phyloP scores from a whole-genome alignment of 2,329 filamentous ascomycete species.

The Arthrinium phaeospermum region DNA sequence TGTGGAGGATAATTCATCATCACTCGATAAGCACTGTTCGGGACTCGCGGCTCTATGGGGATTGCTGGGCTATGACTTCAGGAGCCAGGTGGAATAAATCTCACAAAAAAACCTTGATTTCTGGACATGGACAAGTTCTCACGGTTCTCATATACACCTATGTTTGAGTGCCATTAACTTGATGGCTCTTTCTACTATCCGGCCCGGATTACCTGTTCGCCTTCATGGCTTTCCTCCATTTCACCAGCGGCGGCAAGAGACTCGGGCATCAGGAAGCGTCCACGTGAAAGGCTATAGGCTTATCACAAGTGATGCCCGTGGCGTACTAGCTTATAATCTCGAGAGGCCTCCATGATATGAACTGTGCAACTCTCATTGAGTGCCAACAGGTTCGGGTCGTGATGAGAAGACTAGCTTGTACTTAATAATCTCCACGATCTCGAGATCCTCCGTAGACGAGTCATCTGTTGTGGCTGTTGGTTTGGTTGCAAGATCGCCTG shows the following conservation, averaged over 20 bases:
- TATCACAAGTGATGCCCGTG: background rate
- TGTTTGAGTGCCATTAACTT: background rate
- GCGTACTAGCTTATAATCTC: background rate
- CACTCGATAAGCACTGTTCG: background rate
- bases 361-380: slow-evolving; percentile 34
- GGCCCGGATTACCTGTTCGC: background rate
- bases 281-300: background rate
- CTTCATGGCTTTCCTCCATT: background rate
- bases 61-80: background rate
- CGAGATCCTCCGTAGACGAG: slow-evolving; percentile 60
- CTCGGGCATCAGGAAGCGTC: background rate
- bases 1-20: background rate
- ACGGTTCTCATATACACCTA: background rate
- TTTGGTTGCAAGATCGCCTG: slow-evolving; percentile 41
- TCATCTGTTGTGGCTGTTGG: slow-evolving; percentile 41
- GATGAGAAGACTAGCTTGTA: slow-evolving; percentile 86
- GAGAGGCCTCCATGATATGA: background rate
- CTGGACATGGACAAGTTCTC: background rate
- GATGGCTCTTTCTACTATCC: no score
- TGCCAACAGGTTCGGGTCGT: slow-evolving; percentile 83
- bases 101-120: no score
- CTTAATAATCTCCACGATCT: slow-evolving; percentile 86
- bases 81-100: background rate
- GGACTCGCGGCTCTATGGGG: background rate
- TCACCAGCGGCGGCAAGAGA: background rate